These are phyloP conservation scores for Funneliformis geosporum DNA, from an alignment of 192 early-diverging fungal species.

Conservation along the genomic window DNA sequence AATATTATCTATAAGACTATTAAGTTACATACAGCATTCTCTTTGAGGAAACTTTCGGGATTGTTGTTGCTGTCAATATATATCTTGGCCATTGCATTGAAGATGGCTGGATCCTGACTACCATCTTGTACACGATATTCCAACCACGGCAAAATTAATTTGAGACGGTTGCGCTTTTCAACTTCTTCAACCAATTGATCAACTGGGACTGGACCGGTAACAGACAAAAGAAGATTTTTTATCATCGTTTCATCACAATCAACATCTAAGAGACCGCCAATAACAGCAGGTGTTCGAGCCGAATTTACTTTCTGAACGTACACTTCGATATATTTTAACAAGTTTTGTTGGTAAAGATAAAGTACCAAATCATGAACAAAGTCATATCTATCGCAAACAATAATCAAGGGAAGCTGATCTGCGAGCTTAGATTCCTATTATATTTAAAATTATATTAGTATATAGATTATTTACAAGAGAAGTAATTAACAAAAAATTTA, in stretches of 20 bases:
- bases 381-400: slow-evolving; percentile 96
- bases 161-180: slow-evolving; percentile 96
- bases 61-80: slow-evolving; percentile 99
- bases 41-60: slow-evolving; percentile 91
- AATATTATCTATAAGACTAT: slow-evolving; percentile 20
- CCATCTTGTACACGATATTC: slow-evolving; percentile 88
- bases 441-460: background rate
- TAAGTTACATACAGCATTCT: slow-evolving; percentile 60
- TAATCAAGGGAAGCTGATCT: slow-evolving; percentile 97
- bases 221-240: slow-evolving; percentile 86
- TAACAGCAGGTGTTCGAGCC: slow-evolving; percentile 87
- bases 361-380: slow-evolving; percentile 98
- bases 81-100: slow-evolving; percentile 98
- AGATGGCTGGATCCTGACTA: slow-evolving; percentile 85
- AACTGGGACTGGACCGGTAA: slow-evolving; percentile 80
- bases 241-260: slow-evolving; percentile 96
- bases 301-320: slow-evolving; percentile 99
- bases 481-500: background rate
- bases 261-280: slow-evolving; percentile 97
- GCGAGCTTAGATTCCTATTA: slow-evolving; percentile 83
- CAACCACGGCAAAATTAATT: slow-evolving; percentile 93
- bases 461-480: background rate
- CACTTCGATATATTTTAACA: slow-evolving; percentile 96
- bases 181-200: slow-evolving; percentile 85
- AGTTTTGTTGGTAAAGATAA: slow-evolving; percentile 91